Base-by-base conservation (phyloP, 78 protist genomes). In the Creolimax fragrantissima region DNA sequence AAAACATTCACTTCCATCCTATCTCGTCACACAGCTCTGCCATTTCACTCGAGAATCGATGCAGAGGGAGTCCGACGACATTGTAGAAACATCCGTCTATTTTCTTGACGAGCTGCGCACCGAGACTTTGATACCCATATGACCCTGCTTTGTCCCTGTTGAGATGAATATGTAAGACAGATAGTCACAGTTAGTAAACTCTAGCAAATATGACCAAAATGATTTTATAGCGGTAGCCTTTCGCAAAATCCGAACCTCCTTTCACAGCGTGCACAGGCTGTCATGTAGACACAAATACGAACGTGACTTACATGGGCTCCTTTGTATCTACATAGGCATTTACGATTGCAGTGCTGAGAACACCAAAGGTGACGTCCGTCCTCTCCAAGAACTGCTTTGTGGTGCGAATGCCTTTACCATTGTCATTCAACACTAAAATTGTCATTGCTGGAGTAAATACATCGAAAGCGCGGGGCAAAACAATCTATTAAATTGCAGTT, bases 121-220 rank as follows among this genome's bases (percentile, higher is more conserved):
- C 95, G 58, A 74, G 3, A 5, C 95, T 94, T 58, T 94, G 95
- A 44, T 89, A 89, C 41, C 94, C 94, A 45, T 94, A 94, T n/a
- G 89, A 84, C 4, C 95, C 95, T 4, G 95, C 95, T 41, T 92
- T 92, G 17, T 94, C 95, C 93, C 43, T 45, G 44, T 42, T 3
- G 89, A 35, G 39, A 4, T 3, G 39, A 44, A 4, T 24, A 35
- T 3, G 89, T 24, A 41, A 81, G 85, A 81, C 36, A 81, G 5
- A 3, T 39, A 81, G 36, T 58, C 39, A 32, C 39, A 32, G 74
- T 11, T 11, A 17, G 74, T 11, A 17, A 17, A 17, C 39, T 11
- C 39, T 37, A 5, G 85, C 6, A 5, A 41, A 41, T 24, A 4
- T 37, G 86, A 4, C 6, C 6, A 41, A 83, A 41, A 83, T 37